Conservation (phyloP, 305 asterid genomes). For the Plantago coronopus region DNA sequence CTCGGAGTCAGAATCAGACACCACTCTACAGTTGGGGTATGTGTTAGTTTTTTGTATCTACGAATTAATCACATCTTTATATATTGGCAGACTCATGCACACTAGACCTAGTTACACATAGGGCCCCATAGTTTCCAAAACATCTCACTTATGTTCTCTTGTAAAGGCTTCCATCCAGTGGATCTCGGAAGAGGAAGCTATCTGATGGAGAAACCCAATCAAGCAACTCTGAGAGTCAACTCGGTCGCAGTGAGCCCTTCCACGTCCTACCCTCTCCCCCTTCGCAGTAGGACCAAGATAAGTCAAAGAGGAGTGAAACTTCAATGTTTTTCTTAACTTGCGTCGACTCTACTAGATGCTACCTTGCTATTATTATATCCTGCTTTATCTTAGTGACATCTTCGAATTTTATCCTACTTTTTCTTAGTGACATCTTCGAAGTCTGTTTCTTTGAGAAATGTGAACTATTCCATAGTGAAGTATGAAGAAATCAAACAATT, state of each 20-base stretch:
- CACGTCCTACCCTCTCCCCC: neutral
- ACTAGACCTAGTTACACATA: no score
- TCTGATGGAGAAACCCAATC: conserved; percentile 44
- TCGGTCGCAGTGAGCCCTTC: conserved; percentile 25
- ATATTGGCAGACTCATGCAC: no score
- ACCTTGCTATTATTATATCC: no score
- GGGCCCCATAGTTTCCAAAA: no score
- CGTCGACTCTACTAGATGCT: neutral
- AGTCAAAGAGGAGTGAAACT: conserved; percentile 1
- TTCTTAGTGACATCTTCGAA: no score
- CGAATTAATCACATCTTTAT: neutral
- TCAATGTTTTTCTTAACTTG: neutral
- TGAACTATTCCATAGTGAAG: no score
- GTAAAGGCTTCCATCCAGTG: conserved; percentile 53
- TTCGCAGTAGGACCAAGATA: conserved; percentile 2
- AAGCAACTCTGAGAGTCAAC: conserved; percentile 34
- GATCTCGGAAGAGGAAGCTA: conserved; percentile 38
- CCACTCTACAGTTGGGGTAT: conserved; percentile 69
- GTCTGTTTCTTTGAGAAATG: no score
- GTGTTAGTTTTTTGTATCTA: neutral
- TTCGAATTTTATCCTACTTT: no score
- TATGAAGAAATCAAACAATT: no score
- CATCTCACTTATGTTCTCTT: neutral
- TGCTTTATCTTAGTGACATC: no score
- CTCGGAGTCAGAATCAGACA: conserved; percentile 39